Conservation (phyloP, 2,329 filamentous ascomycete species). For the Pestalotiopsis sp. region DNA sequence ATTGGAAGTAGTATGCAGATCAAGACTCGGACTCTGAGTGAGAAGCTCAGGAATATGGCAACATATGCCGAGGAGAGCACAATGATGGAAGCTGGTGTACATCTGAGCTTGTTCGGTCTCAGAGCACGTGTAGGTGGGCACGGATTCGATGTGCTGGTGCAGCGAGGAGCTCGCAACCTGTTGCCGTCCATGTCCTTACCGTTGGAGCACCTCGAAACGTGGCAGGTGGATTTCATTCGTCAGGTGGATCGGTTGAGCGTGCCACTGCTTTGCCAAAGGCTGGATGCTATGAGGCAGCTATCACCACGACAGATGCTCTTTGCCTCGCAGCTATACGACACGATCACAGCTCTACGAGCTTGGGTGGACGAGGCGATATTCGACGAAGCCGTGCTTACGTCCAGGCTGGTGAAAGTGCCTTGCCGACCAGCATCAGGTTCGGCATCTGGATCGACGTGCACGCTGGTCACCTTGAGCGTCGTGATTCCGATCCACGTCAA, state of each 20-base stretch:
- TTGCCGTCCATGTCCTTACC: conserved; percentile 62
- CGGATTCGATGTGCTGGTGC: conserved; percentile 67
- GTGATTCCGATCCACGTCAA: conserved; percentile 64
- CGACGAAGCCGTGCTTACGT: conserved; percentile 41
- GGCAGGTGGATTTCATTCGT: conserved; percentile 57
- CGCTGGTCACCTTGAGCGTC: conserved; percentile 59
- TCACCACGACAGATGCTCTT: conserved; percentile 46
- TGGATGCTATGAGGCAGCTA: conserved; percentile 39
- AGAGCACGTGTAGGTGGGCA: conserved; percentile 51
- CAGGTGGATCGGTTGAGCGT: conserved; percentile 50
- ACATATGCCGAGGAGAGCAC: conserved; percentile 52
- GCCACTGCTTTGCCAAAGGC: conserved; percentile 37
- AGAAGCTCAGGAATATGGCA: conserved; percentile 66
- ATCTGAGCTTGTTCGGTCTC: conserved; percentile 61
- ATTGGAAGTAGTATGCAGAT: conserved; percentile 78
- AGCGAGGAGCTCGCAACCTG: conserved; percentile 57
- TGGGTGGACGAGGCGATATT: conserved; percentile 44
- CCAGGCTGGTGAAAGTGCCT: conserved; percentile 41
- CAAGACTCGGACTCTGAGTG: conserved; percentile 60
- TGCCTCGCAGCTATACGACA: conserved; percentile 41
- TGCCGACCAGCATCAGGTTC: conserved; percentile 27
- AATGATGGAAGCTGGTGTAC: conserved; percentile 54
- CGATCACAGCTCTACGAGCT: conserved; percentile 38
- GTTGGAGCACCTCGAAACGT: conserved; percentile 52
- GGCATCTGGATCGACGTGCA: conserved; percentile 25